Evolutionary conservation across 2,329 filamentous ascomycete genomes (phyloP).

Genomic region (Coniella lustricola): DNA sequence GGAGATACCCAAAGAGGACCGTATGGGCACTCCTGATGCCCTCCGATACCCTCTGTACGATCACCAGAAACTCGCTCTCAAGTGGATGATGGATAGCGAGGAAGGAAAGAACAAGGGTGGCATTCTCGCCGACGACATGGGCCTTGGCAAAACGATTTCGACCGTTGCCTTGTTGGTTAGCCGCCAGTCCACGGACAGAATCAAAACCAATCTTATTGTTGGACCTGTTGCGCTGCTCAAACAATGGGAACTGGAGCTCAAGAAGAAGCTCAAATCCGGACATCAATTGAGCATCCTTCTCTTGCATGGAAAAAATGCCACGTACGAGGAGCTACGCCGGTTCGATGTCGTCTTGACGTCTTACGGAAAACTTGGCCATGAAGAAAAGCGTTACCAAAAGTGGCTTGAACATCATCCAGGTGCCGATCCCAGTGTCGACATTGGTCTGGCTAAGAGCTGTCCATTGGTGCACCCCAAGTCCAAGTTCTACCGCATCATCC

Average conservation of each 20-base stretch:
- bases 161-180: constrained; percentile 70
- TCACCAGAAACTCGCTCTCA: constrained; percentile 72
- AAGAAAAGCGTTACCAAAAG: constrained; percentile 55
- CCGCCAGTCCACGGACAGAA: constrained; percentile 50
- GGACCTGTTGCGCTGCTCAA: constrained; percentile 72
- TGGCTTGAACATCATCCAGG: constrained; percentile 43
- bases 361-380: constrained; percentile 63
- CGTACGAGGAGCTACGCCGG: constrained; percentile 53
- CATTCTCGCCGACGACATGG: constrained; percentile 77
- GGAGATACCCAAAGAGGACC: constrained; percentile 53
- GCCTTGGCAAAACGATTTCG: constrained; percentile 77
- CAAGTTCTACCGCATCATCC: constrained; percentile 62
- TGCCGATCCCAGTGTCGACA: constrained; percentile 27
- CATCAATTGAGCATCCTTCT: constrained; percentile 59
- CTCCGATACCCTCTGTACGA: constrained; percentile 66
- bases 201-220: constrained; percentile 73
- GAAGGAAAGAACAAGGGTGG: constrained; percentile 68
- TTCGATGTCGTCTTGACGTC: constrained; percentile 76
- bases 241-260: constrained; percentile 80
- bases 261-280: constrained; percentile 54
- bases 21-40: constrained; percentile 61
- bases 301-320: constrained; percentile 59
- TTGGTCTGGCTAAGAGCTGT: constrained; percentile 32
- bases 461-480: constrained; percentile 54
- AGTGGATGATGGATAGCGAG: constrained; percentile 72